Conservation (phyloP, 2,329 filamentous ascomycete genomes). For the Ascochyta lentis region DNA sequence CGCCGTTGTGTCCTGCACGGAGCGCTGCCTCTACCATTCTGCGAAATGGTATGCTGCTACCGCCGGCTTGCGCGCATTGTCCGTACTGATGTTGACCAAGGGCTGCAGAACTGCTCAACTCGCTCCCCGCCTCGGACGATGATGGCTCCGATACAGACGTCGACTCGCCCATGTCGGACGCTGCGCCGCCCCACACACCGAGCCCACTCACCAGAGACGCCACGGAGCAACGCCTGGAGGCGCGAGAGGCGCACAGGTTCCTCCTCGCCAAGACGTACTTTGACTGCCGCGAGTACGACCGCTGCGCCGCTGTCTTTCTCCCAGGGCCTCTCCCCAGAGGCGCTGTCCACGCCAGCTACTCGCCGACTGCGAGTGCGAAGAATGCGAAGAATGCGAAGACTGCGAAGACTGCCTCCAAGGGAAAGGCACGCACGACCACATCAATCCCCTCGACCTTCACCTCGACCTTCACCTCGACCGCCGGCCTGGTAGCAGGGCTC, state of each 20-base stretch:
- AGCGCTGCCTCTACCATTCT: constrained; percentile 93
- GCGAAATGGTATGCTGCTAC: constrained; percentile 78
- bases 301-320: constrained; percentile 87
- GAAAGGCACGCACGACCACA: constrained; percentile 60
- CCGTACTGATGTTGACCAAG: constrained; percentile 58
- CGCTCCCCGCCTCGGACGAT: constrained; percentile 67
- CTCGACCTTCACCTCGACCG: constrained; percentile 27
- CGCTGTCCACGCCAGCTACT: constrained; percentile 60
- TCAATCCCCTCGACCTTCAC: constrained; percentile 46
- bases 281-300: constrained; percentile 93
- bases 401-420: constrained; percentile 59
- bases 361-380: constrained; percentile 29
- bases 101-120: constrained; percentile 91
- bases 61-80: background rate
- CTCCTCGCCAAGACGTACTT: constrained; percentile 93
- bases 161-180: constrained; percentile 65
- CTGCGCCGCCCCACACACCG: constrained; percentile 53
- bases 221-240: constrained; percentile 76
- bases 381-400: constrained; percentile 39
- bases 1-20: constrained; percentile 88
- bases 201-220: constrained; percentile 65
- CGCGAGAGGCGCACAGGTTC: constrained; percentile 80
- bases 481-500: constrained; percentile 57
- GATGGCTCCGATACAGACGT: constrained; percentile 64
- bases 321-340: constrained; percentile 79